Evolutionary conservation across 163 green algal species (phyloP), one percentile per base, ranked within the genome.

Genomic region (Smithsoniella earleae): DNA sequence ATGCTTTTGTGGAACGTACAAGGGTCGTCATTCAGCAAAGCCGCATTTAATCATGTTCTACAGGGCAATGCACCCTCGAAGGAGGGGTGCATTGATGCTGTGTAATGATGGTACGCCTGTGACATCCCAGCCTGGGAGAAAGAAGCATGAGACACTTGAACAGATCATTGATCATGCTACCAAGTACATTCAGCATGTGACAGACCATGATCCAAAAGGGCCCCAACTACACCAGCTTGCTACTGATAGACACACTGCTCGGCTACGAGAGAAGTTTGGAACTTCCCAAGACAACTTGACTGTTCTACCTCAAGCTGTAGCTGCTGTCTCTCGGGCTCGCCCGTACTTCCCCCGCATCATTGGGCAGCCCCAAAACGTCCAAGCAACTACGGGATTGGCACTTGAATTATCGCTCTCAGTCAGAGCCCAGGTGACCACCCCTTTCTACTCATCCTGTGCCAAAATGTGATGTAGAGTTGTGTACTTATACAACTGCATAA

Each of bases 161-260:
- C 16, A 69, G 58, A 34, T 34, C 20, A 33, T 69, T 30, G 16
- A 37, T 30, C 58, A 69, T 34, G 58, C 58, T 18, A 36, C n/a
- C 1, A 16, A 38, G 58, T 69, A 69, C 58, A 69, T 69, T 34
- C 58, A 34, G 58, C 58, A 69, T n/a, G 58, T 69, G 5, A 69
- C 58, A 1, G 58, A 69, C 27, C 58, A 69, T 40, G 58, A 69
- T 34, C 58, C 58, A 36, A 69, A 38, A 33, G 58, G 58, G 30
- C 18, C 18, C 30, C 30, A 69, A 33, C 58, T 69, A 33, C 58
- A 43, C 2, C n/a, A 16, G 3, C 10, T 34, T 5, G 58, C 58
- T 18, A 16, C 43, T n/a, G 25, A 30, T 22, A 30, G 25, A 33
- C 58, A 69, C 58, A 69, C 58, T 22, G 58, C 58, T 5, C 20